Evolutionary conservation across 2,329 filamentous ascomycete species (phyloP), one percentile per base, ranked within the genome.

Genomic region (Fusarium multiceps): DNA sequence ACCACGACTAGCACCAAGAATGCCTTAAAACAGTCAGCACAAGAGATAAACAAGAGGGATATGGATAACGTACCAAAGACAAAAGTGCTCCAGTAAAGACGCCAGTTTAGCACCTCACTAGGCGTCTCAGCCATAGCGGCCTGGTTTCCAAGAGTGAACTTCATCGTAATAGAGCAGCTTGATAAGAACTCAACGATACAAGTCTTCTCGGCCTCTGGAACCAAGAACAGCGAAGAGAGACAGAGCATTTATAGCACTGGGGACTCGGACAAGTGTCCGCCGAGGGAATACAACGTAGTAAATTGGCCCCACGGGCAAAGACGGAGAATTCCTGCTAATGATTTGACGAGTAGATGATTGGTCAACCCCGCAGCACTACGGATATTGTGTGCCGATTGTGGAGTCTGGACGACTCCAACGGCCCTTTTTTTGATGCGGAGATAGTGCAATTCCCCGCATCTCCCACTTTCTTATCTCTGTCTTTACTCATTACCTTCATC

Each of bases 121-220:
- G 62, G 62, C 27, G 62, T 65, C 18, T 65, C 62, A 2, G 61
- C 63, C 63, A 66, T 66, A 23, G 63, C 63, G 41, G 61, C 61
- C 40, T 43, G 49, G 27, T 66, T 66, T 16, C 63, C 63, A 16
- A 66, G 61, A 3, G 13, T 60, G 28, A 66, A 66, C 63, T 66
- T 66, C 63, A 66, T 66, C 18, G 47, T 60, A 30, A 6, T 10
- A 16, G 32, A 28, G 27, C 2, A 28, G 12, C 27, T 28, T 28
- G 27, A 45, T 4, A 21, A 54, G 16, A 13, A n/a, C 1, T 28
- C 20, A 45, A 21, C 12, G 20, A 23, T 23, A 23, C 23, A 30
- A 34, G 20, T 54, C 20, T 18, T 43, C 40, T 41, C 25, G 25
- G 25, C 25, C 25, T 25, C 25, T 9, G 25, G 25, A 25, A 25